These are phyloP conservation scores for Boeremia lycopersici DNA, from an alignment of 2,329 filamentous ascomycete species.

Conservation along the genomic window DNA sequence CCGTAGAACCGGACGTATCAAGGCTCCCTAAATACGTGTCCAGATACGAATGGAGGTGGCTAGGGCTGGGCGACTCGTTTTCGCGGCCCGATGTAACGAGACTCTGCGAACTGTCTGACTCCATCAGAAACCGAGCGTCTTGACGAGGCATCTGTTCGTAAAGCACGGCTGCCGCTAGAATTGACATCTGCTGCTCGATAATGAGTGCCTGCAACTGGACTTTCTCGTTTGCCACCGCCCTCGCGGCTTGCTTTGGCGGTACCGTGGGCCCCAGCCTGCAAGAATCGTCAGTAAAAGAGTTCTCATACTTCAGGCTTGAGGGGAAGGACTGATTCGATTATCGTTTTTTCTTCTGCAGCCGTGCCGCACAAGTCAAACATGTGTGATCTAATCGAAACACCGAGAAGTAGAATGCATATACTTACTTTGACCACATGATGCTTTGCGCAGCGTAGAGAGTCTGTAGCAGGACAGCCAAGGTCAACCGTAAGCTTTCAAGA, in stretches of 20 bases:
- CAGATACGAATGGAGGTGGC: constrained; percentile 38
- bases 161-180: constrained; percentile 32
- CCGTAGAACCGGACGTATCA: constrained; percentile 25
- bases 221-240: constrained; percentile 44
- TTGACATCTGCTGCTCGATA: constrained; percentile 48
- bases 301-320: too few species aligned
- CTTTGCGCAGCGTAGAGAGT: constrained; percentile 47
- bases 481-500: constrained; percentile 43
- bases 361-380: background rate
- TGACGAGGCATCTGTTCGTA: constrained; percentile 23
- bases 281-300: background rate
- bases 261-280: constrained; percentile 38
- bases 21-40: constrained; percentile 34
- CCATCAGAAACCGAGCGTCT: constrained; percentile 33
- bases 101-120: constrained; percentile 39
- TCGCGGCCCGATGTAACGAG: constrained; percentile 19
- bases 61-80: constrained; percentile 21
- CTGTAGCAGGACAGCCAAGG: constrained; percentile 47
- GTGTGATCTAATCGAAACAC: background rate
- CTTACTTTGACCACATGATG: constrained; percentile 48
- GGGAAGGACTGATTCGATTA: too few species aligned
- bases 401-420: background rate
- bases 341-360: too few species aligned
- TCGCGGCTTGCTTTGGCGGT: constrained; percentile 39
- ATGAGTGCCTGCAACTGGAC: constrained; percentile 46